Conservation (phyloP, 225 moss, liverwort and hornwort species). For the Neckera pumila region DNA sequence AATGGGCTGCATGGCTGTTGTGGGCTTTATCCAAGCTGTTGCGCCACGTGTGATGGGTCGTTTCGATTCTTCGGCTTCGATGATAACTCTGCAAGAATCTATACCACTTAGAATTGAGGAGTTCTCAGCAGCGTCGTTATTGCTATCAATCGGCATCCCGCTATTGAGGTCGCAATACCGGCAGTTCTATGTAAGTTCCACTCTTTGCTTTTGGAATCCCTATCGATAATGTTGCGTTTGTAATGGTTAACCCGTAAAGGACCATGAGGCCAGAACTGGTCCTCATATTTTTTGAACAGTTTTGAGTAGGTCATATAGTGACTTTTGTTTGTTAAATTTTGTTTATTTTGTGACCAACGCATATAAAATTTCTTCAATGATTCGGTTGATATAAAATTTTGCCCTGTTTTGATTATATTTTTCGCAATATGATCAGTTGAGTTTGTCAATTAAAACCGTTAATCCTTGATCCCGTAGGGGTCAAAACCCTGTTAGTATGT, state of each 20-base stretch:
- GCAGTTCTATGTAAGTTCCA: slow-evolving; percentile 38
- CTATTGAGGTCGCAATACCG: slow-evolving; percentile 45
- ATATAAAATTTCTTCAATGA: neutral
- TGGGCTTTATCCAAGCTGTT: slow-evolving; percentile 44
- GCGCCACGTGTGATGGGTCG: slow-evolving; percentile 15
- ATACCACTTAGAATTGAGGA: slow-evolving; percentile 35
- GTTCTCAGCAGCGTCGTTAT: slow-evolving; percentile 65
- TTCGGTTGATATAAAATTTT: neutral
- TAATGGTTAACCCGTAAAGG: neutral
- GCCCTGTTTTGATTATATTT: neutral
- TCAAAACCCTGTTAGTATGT: neutral
- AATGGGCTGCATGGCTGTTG: slow-evolving; percentile 64
- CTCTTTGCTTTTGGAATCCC: neutral
- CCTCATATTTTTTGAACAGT: neutral
- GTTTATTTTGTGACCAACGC: neutral
- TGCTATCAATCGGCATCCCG: slow-evolving; percentile 75
- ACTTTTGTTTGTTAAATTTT: neutral
- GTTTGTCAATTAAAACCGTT: neutral
- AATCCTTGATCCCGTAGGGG: neutral
- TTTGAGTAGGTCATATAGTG: neutral
- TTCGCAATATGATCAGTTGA: neutral
- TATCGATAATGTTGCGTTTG: neutral
- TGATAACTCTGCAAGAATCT: neutral
- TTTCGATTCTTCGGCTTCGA: slow-evolving; percentile 6
- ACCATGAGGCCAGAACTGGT: neutral